Base-by-base conservation (phyloP, 2,329 filamentous ascomycete genomes). In the Trichoderma atroviride region DNA sequence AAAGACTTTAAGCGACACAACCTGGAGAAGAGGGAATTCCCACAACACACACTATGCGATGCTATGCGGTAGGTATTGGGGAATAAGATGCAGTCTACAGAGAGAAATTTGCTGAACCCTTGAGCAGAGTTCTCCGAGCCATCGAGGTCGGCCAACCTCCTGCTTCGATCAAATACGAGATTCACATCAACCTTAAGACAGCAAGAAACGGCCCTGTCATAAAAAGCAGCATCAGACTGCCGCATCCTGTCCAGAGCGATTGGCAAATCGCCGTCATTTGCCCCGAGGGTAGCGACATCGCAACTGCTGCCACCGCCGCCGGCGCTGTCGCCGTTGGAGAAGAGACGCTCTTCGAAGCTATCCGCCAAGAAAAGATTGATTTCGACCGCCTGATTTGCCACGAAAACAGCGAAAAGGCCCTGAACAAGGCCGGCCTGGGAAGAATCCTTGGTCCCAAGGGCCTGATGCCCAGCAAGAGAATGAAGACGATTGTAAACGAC, bases 301-400 rank as follows among this genome's bases (percentile, higher is more conserved):
- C 91, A 64, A 85, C 88, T 73, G 90, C 93, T 63, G 96, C 96
- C 4, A 86, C 86, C 40, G 86, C 88, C 11, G 91, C 92, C 0
- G 96, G 96, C 66, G 96, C 96, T 19, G 86, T 90, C 1, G 84
- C 95, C 4, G 93, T 94, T 1, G 96, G 96, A 71, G 92, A 97
- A 78, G 91, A 97, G 52, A 88, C 90, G 2, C 84, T 99, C 5
- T 97, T 99, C 78, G 89, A 93, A 65, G 85, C 88, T 64, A 90
- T 99, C 71, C 86, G 84, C 72, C 80, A 87, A 60, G 94, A 92
- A 53, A 87, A 89, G 50, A 91, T 98, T 72, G 88, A 93, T 31
- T 99, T 98, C 78, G 96, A 98, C 79, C 87, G 92, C 68, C 91
- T 94, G 72, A 89, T 99, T 74, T 97, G 93, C 81, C 94, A 97